A percentile compares a stretch with the other conserved stretches of the same genome.
Evolutionary conservation across 2,329 filamentous ascomycete genomes (phyloP).

Genomic region (Rhexocercosporidium sp.): DNA sequence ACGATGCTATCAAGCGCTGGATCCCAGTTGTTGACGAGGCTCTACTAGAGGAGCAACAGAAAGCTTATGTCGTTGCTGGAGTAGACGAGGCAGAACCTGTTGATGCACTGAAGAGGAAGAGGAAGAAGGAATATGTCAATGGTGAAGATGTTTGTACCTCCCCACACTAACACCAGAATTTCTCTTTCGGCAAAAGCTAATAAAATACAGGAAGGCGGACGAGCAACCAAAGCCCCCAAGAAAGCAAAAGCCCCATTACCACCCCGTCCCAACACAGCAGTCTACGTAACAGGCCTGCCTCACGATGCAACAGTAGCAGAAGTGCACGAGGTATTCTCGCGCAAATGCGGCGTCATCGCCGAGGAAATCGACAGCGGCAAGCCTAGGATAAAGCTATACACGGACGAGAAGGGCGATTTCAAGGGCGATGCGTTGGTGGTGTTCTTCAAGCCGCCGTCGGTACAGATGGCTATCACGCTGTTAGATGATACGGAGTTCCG

Average conservation of each 20-base stretch:
- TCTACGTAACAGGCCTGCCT: slow-evolving; percentile 91
- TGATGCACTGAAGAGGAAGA: slow-evolving; percentile 53
- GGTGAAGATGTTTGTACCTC: slow-evolving; percentile 54
- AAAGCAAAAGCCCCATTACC: slow-evolving; percentile 43
- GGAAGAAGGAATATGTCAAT: slow-evolving; percentile 55
- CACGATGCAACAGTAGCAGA: slow-evolving; percentile 79
- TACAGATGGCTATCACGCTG: slow-evolving; percentile 80
- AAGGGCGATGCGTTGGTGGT: slow-evolving; percentile 94
- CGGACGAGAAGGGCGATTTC: slow-evolving; percentile 79
- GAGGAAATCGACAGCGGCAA: slow-evolving; percentile 90
- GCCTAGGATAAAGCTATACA: slow-evolving; percentile 93
- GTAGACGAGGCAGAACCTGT: slow-evolving; percentile 61
- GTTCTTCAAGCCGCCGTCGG: slow-evolving; percentile 95
- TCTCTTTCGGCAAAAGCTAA: slow-evolving; percentile 18
- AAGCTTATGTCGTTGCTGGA: slow-evolving; percentile 63
- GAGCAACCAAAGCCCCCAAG: slow-evolving; percentile 42
- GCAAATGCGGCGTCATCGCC: slow-evolving; percentile 87
- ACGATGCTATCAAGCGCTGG: slow-evolving; percentile 75
- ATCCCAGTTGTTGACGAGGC: slow-evolving; percentile 70
- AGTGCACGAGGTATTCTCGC: slow-evolving; percentile 80
- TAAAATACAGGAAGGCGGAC: slow-evolving; percentile 38
- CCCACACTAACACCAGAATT: too few species aligned
- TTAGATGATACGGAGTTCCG: slow-evolving; percentile 85
- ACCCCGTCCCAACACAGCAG: slow-evolving; percentile 76
- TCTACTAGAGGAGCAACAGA: slow-evolving; percentile 63